Base-by-base conservation (phyloP, 805 yeast species). In the Grigorovia jiainica region DNA sequence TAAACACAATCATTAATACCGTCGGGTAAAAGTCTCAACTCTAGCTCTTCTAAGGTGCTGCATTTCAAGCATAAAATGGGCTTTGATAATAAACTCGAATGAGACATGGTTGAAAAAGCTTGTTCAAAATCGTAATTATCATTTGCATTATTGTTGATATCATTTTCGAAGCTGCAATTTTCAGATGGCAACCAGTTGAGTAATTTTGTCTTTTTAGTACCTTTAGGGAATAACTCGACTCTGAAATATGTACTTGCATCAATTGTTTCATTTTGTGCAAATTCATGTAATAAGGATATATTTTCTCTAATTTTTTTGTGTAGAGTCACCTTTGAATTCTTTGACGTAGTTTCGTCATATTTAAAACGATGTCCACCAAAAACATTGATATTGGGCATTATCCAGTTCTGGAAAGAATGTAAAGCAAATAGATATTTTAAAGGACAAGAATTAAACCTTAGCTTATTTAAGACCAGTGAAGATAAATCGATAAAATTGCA, bases 351-450 rank as follows among this genome's bases (percentile, higher is more conserved):
- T 34, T 48, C 49, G 38, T 54, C 52, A 39, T 46, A 54, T 41
- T 50, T 50, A 36, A 56, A 52, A 7, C 51, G 39, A 38, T 58
- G 59, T 4, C 61, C 63, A 11, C 55, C 39, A 38, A 55, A 56
- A 23, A 34, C 20, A 17, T 29, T 39, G 1, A 56, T 37, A 13
- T 42, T 42, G 10, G 55, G 57, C 31, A 56, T 33, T 7, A 36
- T 11, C 60, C 61, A 56, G 39, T 54, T 52, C n/a, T 47, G 40
- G 20, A 55, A 47, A 3, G 60, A 56, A 38, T 58, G 57, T 9
- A 58, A 24, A 21, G 46, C 38, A 37, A 56, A 56, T 13, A 49
- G 39, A 17, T 39, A 32, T 34, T 42, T 45, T 20, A 55, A 37
- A 8, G 46, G 41, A 13, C 48, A 43, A n/a, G 36, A 27, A 11